Conservation (phyloP, 2,329 filamentous ascomycete genomes). For the Xylariales sp. region DNA sequence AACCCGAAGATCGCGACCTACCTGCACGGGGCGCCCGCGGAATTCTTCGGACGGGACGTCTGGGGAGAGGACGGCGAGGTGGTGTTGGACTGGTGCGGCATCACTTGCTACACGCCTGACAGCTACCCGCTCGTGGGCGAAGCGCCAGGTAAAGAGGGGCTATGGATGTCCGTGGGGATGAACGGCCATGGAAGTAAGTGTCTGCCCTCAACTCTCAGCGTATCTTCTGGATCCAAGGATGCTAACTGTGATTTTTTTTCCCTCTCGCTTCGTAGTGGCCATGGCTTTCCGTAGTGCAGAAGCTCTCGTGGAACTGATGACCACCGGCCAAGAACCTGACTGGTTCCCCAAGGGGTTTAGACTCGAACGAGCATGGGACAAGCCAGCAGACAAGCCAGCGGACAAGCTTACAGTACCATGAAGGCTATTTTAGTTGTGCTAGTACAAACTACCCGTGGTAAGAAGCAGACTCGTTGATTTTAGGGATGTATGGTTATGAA, state of each 20-base stretch:
- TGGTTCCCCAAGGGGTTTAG: constrained; percentile 8
- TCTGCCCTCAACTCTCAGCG: no score
- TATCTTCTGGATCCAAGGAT: no score
- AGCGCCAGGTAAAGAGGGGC: constrained; percentile 1
- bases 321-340: constrained; percentile 4
- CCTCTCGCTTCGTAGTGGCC: no score
- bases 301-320: constrained; percentile 9
- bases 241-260: no score
- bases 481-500: no score
- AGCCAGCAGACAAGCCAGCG: no score
- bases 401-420: no score
- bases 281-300: constrained; percentile 9
- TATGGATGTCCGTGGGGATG: constrained; percentile 10
- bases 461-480: no score
- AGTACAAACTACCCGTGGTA: no score
- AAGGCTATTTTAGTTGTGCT: no score
- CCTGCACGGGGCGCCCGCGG: constrained; percentile 1
- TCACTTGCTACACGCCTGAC: constrained; percentile 9
- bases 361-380: constrained; percentile 7
- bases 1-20: constrained; percentile 5
- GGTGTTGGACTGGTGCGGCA: constrained; percentile 7
- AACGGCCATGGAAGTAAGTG: constrained; percentile 10
- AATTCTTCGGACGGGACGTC: constrained; percentile 1
- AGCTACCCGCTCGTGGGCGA: constrained; percentile 8
- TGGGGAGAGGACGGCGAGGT: constrained; percentile 6